Evolutionary conservation across 768 basidiomycete species (phyloP).

Genomic region (Mycena polygramma): DNA sequence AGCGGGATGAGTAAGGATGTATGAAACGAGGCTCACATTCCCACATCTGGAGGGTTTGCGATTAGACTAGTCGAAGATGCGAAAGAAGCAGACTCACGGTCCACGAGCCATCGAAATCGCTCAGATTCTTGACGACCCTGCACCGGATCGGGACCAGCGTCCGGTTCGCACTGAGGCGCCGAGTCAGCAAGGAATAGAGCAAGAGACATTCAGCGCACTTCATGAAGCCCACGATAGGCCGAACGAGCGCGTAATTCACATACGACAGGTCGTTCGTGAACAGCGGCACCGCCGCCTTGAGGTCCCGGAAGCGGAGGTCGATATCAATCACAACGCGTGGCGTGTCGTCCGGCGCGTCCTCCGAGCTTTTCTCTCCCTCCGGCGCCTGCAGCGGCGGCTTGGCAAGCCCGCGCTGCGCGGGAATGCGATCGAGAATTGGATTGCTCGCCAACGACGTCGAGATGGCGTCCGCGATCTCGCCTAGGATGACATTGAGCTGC

Average conservation of each 20-base stretch:
- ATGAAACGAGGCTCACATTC: slow-evolving; percentile 72
- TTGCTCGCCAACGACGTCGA: slow-evolving; percentile 64
- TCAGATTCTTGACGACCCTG: slow-evolving; percentile 83
- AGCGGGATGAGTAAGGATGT: slow-evolving; percentile 32
- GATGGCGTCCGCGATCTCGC: slow-evolving; percentile 92
- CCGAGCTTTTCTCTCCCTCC: slow-evolving; percentile 37
- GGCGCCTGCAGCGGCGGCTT: slow-evolving; percentile 89
- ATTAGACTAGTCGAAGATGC: slow-evolving; percentile 21
- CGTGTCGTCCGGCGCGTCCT: slow-evolving; percentile 48
- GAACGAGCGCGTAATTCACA: slow-evolving; percentile 90
- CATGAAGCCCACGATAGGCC: slow-evolving; percentile 99
- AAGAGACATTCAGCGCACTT: slow-evolving; percentile 69
- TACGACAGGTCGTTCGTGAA: slow-evolving; percentile 92
- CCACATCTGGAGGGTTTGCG: slow-evolving; percentile 76
- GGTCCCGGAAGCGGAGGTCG: slow-evolving; percentile 92
- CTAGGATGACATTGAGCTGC: slow-evolving; percentile 84
- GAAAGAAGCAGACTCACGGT: slow-evolving; percentile 74
- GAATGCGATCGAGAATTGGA: slow-evolving; percentile 68
- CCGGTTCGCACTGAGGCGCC: slow-evolving; percentile 79
- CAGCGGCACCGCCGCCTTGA: slow-evolving; percentile 95
- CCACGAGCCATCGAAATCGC: slow-evolving; percentile 96
- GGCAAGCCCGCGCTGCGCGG: slow-evolving; percentile 88
- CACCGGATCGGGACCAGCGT: slow-evolving; percentile 96
- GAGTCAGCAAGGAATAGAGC: slow-evolving; percentile 4
- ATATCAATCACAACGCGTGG: slow-evolving; percentile 86